Conservation (phyloP, 2,329 filamentous ascomycete species). For the Fusarium sp. region DNA sequence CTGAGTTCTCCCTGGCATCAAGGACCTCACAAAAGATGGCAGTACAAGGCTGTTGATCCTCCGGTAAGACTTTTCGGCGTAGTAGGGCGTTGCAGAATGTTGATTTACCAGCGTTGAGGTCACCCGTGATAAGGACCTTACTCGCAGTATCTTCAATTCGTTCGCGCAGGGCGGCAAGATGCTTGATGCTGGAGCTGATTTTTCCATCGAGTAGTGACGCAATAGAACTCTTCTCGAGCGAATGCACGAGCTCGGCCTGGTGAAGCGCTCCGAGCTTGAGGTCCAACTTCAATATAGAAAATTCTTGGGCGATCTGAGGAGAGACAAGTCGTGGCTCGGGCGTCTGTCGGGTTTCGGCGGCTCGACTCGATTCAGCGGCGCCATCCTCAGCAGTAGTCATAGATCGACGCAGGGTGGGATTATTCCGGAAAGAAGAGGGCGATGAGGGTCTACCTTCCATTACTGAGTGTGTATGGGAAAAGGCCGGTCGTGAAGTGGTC, state of each 20-base stretch:
- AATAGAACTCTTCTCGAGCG: conserved; percentile 90
- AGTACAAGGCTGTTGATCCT: conserved; percentile 97
- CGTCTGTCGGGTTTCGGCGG: conserved; percentile 69
- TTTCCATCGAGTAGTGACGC: conserved; percentile 92
- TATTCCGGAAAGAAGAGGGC: conserved; percentile 58
- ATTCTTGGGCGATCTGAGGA: conserved; percentile 93
- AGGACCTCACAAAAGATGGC: conserved; percentile 98
- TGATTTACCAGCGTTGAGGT: conserved; percentile 96
- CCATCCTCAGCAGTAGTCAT: conserved; percentile 72
- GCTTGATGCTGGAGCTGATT: conserved; percentile 92
- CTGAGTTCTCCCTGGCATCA: conserved; percentile 89
- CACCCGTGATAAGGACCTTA: conserved; percentile 95
- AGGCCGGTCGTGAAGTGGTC: conserved; percentile 67
- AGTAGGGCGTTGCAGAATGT: conserved; percentile 99
- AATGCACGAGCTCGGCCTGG: conserved; percentile 92
- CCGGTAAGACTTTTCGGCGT: conserved; percentile 89
- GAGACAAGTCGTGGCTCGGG: conserved; percentile 86
- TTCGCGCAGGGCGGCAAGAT: conserved; percentile 86
- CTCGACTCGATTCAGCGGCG: conserved; percentile 77
- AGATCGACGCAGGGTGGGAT: conserved; percentile 71
- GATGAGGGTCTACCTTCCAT: conserved; percentile 59
- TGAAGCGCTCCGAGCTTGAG: conserved; percentile 87
- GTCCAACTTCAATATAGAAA: conserved; percentile 94
- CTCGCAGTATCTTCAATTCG: conserved; percentile 97
- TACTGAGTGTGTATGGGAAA: conserved; percentile 72